Conservation (phyloP, 1,139 yeast species). For the Pichia sp. region DNA sequence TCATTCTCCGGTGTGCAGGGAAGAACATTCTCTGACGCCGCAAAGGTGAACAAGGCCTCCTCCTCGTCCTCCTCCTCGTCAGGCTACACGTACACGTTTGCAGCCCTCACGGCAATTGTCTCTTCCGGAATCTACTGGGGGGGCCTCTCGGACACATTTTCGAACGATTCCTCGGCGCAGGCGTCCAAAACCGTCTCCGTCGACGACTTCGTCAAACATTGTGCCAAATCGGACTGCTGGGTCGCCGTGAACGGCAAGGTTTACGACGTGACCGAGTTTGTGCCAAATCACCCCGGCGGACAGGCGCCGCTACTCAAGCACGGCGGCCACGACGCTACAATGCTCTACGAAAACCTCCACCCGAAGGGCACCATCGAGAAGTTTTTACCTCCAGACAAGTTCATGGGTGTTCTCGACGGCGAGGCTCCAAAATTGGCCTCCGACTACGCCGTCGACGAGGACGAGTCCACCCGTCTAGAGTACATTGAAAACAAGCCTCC, state of each 20-base stretch:
- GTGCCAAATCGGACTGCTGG: slow-evolving; percentile 71
- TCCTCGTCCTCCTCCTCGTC: background rate
- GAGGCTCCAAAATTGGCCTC: slow-evolving; percentile 34
- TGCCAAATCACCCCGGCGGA: slow-evolving; percentile 88
- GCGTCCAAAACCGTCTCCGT: slow-evolving; percentile 17
- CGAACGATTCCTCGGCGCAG: slow-evolving; percentile 7
- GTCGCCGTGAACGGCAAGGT: slow-evolving; percentile 80
- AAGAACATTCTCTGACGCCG: background rate
- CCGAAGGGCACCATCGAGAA: slow-evolving; percentile 51
- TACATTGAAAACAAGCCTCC: slow-evolving; percentile 53
- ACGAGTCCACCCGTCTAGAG: slow-evolving; percentile 34
- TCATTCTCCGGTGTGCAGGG: background rate
- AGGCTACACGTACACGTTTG: slow-evolving; percentile 18
- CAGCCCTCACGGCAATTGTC: slow-evolving; percentile 2
- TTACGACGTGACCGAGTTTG: slow-evolving; percentile 75
- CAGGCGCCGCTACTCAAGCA: slow-evolving; percentile 62
- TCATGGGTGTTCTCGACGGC: slow-evolving; percentile 33
- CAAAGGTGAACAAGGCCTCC: background rate
- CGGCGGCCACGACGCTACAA: slow-evolving; percentile 91
- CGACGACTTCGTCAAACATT: slow-evolving; percentile 64
- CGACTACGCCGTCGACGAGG: slow-evolving; percentile 31
- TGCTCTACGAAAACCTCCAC: slow-evolving; percentile 80
- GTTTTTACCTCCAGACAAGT: slow-evolving; percentile 33
- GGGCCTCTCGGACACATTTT: background rate
- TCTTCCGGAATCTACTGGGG: slow-evolving; percentile 4